These are phyloP conservation scores for Mucor indicus DNA, from an alignment of 371 early-diverging fungal genomes.

Conservation along the genomic window DNA sequence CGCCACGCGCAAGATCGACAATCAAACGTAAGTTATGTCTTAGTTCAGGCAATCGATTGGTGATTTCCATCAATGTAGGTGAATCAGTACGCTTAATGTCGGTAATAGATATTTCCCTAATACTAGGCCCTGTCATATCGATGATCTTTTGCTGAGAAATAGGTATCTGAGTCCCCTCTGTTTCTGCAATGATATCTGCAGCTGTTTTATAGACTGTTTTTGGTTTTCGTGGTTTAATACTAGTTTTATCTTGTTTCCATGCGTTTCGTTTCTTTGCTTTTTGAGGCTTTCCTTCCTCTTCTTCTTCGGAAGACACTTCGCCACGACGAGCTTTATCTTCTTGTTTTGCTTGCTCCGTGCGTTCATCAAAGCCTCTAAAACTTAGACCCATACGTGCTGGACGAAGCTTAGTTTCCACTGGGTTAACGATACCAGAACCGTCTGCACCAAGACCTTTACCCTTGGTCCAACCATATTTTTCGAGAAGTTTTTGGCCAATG, in stretches of 20 bases:
- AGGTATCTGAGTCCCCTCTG: constrained; percentile 21
- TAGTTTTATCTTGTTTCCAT: constrained; percentile 39
- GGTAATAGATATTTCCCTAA: constrained; percentile 57
- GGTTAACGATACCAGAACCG: constrained; percentile 84
- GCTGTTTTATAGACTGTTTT: constrained; percentile 75
- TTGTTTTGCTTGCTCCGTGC: constrained; percentile 50
- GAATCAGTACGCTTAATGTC: constrained; percentile 42
- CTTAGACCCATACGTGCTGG: constrained; percentile 83
- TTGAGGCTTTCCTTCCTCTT: background rate
- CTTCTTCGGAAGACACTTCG: constrained; percentile 24
- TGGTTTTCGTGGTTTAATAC: constrained; percentile 28
- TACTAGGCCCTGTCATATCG: constrained; percentile 78
- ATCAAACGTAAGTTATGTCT: constrained; percentile 76
- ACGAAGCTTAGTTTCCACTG: constrained; percentile 82
- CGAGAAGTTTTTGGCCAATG: constrained; percentile 75
- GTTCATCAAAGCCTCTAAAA: constrained; percentile 72
- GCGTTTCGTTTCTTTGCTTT: constrained; percentile 34
- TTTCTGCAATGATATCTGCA: constrained; percentile 52
- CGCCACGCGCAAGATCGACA: constrained; percentile 66
- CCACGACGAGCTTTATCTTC: constrained; percentile 36
- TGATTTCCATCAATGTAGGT: constrained; percentile 46
- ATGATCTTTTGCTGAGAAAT: constrained; percentile 63
- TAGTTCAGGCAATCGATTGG: constrained; percentile 68
- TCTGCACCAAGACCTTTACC: constrained; percentile 77
- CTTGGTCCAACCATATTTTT: constrained; percentile 79